phyloP scores from a whole-genome alignment of 306 rosid genomes.

The peach (Prunus persica) region DNA sequence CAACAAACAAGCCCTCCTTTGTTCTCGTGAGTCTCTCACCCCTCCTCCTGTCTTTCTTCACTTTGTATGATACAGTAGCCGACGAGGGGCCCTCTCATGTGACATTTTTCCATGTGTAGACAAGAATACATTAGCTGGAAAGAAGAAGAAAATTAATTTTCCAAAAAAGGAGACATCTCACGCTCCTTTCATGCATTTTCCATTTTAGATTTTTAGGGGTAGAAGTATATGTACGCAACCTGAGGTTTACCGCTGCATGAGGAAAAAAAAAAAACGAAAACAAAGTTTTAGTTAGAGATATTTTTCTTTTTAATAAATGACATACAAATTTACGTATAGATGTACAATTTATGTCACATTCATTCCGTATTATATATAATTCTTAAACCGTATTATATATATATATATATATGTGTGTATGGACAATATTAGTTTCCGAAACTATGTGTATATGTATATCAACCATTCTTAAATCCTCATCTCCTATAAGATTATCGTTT shows the following conservation, averaged over 20 bases:
- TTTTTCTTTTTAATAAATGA: too few species aligned
- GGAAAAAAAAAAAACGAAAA: too few species aligned
- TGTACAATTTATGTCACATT: too few species aligned
- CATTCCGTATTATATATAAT: too few species aligned
- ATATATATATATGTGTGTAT: too few species aligned
- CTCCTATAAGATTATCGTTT: too few species aligned
- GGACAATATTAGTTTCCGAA: too few species aligned
- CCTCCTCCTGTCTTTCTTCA: background rate
- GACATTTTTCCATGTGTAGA: constrained; percentile 1
- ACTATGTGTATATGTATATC: too few species aligned
- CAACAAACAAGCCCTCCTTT: background rate
- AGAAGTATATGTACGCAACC: background rate
- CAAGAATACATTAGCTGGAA: constrained; percentile 12
- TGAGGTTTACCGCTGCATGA: background rate
- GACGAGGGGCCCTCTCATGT: background rate
- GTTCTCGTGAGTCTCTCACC: background rate
- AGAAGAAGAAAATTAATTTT: background rate
- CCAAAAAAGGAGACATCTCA: background rate
- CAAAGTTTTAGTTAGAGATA: too few species aligned
- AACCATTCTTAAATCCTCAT: too few species aligned
- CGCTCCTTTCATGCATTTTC: background rate
- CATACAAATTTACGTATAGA: too few species aligned
- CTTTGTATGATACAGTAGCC: background rate
- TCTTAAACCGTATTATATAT: too few species aligned
- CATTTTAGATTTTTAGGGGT: background rate